Percentiles rank a stretch among this genome's conserved stretches.
phyloP scores from a whole-genome alignment of 192 early-diverging fungal genomes.

The Phlyctochytrium bullatum region DNA sequence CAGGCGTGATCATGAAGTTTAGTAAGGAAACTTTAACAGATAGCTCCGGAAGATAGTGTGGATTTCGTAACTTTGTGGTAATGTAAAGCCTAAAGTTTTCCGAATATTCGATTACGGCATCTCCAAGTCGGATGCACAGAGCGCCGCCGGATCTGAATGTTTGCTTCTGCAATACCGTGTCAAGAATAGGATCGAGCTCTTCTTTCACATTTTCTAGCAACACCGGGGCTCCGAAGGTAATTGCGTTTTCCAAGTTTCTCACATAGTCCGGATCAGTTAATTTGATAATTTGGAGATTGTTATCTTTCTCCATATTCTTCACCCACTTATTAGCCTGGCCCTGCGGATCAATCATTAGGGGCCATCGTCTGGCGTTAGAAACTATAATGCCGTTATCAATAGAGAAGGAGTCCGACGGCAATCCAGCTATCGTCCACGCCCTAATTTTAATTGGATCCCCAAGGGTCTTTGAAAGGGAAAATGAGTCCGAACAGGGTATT shows the following conservation, averaged over 20 bases:
- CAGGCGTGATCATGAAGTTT: slow-evolving; percentile 72
- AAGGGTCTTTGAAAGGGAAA: slow-evolving; percentile 54
- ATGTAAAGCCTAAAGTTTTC: slow-evolving; percentile 59
- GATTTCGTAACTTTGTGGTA: slow-evolving; percentile 64
- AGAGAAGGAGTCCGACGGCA: slow-evolving; percentile 60
- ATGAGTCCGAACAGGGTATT: slow-evolving; percentile 55
- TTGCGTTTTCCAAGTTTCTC: slow-evolving; percentile 59
- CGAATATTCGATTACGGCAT: slow-evolving; percentile 64
- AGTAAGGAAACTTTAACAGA: slow-evolving; percentile 63
- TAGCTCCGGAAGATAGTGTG: slow-evolving; percentile 63
- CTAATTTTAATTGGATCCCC: slow-evolving; percentile 62
- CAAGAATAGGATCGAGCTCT: slow-evolving; percentile 64
- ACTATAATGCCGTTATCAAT: slow-evolving; percentile 68
- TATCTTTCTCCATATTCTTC: slow-evolving; percentile 66
- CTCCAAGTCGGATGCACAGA: slow-evolving; percentile 58
- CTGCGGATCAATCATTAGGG: slow-evolving; percentile 67
- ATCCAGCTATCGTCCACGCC: slow-evolving; percentile 61
- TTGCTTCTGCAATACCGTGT: slow-evolving; percentile 59
- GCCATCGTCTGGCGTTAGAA: slow-evolving; percentile 56
- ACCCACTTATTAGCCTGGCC: slow-evolving; percentile 66
- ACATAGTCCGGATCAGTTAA: slow-evolving; percentile 60
- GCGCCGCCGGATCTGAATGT: slow-evolving; percentile 63
- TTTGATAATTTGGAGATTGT: slow-evolving; percentile 62
- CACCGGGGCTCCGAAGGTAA: slow-evolving; percentile 60
- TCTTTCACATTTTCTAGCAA: slow-evolving; percentile 67